Conservation (phyloP, 1,139 yeast species). For the Debaryomycetaceae sp. region DNA sequence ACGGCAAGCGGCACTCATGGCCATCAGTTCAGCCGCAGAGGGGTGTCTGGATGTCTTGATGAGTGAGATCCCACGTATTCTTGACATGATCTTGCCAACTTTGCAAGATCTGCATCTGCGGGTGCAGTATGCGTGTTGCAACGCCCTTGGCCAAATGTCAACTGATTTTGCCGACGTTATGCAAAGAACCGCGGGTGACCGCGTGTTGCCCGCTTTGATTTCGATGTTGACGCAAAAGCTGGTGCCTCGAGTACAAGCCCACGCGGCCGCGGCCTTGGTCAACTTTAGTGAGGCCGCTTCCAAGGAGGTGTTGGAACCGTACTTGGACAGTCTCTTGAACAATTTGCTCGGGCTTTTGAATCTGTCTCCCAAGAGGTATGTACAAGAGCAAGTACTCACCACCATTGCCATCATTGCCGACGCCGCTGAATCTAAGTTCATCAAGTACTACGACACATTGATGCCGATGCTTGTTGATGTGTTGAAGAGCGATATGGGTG, state of each 20-base stretch:
- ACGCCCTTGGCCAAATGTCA: constrained; percentile 96
- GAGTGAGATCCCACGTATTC: constrained; percentile 71
- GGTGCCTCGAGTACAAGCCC: constrained; percentile 92
- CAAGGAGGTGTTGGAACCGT: constrained; percentile 84
- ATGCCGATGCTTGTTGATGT: constrained; percentile 88
- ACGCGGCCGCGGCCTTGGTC: constrained; percentile 97
- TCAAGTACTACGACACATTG: constrained; percentile 88
- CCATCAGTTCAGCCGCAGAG: constrained; percentile 93
- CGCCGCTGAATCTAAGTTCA: constrained; percentile 88
- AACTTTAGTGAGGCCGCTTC: constrained; percentile 92
- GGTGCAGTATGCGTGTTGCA: constrained; percentile 96
- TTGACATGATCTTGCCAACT: constrained; percentile 80
- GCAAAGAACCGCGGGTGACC: constrained; percentile 74
- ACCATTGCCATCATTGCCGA: constrained; percentile 97
- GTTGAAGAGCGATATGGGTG: constrained; percentile 72
- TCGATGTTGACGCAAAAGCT: constrained; percentile 67
- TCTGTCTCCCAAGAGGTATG: constrained; percentile 78
- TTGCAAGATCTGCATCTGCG: constrained; percentile 83
- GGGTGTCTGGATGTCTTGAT: constrained; percentile 91
- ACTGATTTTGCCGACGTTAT: constrained; percentile 91
- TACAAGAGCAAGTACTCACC: constrained; percentile 94
- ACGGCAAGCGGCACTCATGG: constrained; percentile 96
- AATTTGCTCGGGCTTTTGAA: constrained; percentile 72
- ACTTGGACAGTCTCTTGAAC: constrained; percentile 71
- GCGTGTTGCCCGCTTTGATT: constrained; percentile 83